Percentiles rank a stretch among this genome's conserved stretches.
These are phyloP conservation scores for Rhodotorula taiwanensis DNA, from an alignment of 768 basidiomycete genomes.

Conservation along the genomic window DNA sequence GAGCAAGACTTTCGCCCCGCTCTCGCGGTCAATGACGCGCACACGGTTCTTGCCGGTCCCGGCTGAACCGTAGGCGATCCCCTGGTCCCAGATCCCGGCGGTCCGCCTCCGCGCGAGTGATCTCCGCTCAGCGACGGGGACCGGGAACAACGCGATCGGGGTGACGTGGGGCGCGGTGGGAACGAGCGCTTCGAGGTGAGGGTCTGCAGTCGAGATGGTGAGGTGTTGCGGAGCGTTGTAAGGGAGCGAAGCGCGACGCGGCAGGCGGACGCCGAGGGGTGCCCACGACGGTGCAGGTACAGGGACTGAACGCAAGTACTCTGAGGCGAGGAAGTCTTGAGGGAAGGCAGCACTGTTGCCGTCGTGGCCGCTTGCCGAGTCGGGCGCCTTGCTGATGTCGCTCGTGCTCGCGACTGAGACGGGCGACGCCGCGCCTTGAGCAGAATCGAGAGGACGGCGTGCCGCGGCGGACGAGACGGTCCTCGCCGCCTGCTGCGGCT, in stretches of 20 bases:
- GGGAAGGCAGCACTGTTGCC: no score
- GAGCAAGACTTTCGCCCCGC: constrained; percentile 14
- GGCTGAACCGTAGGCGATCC: constrained; percentile 10
- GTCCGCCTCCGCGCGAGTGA: not conserved
- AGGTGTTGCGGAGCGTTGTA: constrained; percentile 1
- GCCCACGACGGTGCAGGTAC: not conserved
- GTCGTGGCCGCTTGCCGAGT: no score
- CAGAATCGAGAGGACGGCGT: not conserved
- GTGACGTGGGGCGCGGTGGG: not conserved
- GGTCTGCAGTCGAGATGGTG: not conserved
- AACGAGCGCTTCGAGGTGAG: constrained; percentile 8
- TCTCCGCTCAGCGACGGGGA: not conserved
- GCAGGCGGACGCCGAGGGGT: constrained; percentile 6
- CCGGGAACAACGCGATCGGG: constrained; percentile 9
- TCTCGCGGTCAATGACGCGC: constrained; percentile 28
- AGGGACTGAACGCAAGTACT: not conserved
- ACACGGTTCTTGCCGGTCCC: not conserved
- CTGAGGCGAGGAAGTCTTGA: not conserved
- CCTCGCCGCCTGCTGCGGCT: not conserved
- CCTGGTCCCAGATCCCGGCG: not conserved
- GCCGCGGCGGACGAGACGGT: not conserved
- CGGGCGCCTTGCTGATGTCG: not conserved
- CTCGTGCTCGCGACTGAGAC: not conserved
- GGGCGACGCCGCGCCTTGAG: not conserved
- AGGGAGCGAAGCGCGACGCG: not conserved